Conservation (phyloP, 2,329 filamentous ascomycete genomes). For the Hypoxylon sp. region DNA sequence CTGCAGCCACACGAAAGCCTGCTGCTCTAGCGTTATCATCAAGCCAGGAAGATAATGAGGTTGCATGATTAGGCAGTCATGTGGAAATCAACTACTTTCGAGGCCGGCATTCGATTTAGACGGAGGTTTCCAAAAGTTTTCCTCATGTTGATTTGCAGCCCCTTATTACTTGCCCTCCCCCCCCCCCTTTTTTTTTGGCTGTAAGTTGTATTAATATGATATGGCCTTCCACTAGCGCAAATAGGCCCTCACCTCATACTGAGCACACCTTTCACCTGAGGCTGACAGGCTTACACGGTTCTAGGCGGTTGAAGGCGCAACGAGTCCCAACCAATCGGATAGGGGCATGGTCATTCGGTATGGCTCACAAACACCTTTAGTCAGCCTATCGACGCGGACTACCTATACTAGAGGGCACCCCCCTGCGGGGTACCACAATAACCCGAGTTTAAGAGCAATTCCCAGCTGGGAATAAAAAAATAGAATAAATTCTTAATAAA, state of each 20-base stretch:
- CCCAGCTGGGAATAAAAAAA: too few relatives aligned
- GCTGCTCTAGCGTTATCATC: conserved; percentile 36
- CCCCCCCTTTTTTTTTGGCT: not conserved
- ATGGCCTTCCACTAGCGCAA: not conserved
- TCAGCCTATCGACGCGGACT: conserved; percentile 16
- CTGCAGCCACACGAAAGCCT: conserved; percentile 38
- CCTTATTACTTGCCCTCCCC: not conserved
- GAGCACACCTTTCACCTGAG: conserved; percentile 25
- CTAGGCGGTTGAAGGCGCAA: conserved; percentile 7
- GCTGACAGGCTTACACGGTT: conserved; percentile 20
- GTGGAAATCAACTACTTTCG: conserved; percentile 1
- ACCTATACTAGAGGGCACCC: too few relatives aligned
- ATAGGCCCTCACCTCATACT: conserved; percentile 14
- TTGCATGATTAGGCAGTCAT: conserved; percentile 27
- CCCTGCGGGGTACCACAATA: too few relatives aligned
- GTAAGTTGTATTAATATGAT: not conserved
- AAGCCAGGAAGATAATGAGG: conserved; percentile 6
- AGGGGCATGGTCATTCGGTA: not conserved
- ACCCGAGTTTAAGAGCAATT: too few relatives aligned
- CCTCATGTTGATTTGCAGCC: not conserved
- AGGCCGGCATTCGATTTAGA: not conserved
- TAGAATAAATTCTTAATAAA: too few relatives aligned
- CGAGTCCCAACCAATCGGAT: conserved; percentile 15
- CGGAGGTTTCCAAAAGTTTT: not conserved
- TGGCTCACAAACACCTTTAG: conserved; percentile 20